Evolutionary conservation across 306 rosid species (phyloP), one percentile per base, ranked within the genome.

Genomic region (Quercus glauca): DNA sequence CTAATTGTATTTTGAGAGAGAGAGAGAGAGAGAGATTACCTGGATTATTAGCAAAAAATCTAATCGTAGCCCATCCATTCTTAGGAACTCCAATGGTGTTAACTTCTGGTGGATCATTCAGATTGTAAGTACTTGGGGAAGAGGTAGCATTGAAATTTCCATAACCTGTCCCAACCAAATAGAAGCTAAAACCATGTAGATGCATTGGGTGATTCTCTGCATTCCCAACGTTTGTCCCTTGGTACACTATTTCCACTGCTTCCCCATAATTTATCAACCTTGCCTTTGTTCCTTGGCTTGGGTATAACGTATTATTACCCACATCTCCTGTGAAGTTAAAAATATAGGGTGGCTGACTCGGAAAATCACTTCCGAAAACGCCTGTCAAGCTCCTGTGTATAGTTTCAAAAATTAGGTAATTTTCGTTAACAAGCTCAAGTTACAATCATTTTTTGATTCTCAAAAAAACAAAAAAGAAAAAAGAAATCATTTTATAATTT

Each of bases 161-260:
- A 20, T 13, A 51, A 14, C 86, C 89, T 2, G 61, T 73, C 51
- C 89, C 89, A 25, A 86, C 86, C 61, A 79, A 29, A n/a, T 55
- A 86, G 80, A 86, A 86, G 67, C 81, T 86, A 41, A 17, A 86
- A 6, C 92, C 92, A 68, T 88, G 92, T 25, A 86, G 79, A 72
- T 88, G 92, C 68, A 86, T 60, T 0, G 90, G 88, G 58, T 88
- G 92, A 76, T 84, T 86, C 87, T 83, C 85, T 5, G 89, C 75
- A 11, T 58, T 69, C 11, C 61, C 3, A 33, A 86, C 1, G 53
- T 74, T 76, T 0, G 90, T 88, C 31, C 88, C 92, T 68, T 88
- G 92, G 82, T 68, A 79, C 15, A 86, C 77, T 11, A 88, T 69
- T 76, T 87, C 89, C 51, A 87, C 89, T 6, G 55, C 68, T 69